A percentile compares a stretch with the other conserved stretches of the same genome.
Evolutionary conservation across 352 stramenopile genomes (phyloP).

Genomic region (Pythium angustatum): DNA sequence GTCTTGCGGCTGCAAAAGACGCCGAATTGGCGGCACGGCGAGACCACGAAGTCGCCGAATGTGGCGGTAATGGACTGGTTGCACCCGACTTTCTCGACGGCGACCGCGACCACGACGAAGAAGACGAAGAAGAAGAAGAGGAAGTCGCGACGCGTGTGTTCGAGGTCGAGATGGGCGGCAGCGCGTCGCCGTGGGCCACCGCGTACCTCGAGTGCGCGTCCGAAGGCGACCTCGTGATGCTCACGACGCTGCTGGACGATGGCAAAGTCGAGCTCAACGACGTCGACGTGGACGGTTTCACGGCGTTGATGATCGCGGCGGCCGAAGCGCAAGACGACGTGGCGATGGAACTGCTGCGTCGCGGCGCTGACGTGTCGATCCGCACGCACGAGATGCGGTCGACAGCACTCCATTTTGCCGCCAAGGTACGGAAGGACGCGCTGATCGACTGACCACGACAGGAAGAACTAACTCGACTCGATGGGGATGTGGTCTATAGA

Average conservation of each 20-base stretch:
- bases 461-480: neutral
- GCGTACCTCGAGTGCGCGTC: conserved; percentile 74
- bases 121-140: conserved; percentile 40
- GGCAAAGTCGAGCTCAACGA: conserved; percentile 60
- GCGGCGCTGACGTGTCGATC: conserved; percentile 58
- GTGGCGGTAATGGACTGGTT: neutral
- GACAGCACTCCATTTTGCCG: conserved; percentile 77
- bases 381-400: conserved; percentile 76
- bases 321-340: conserved; percentile 68
- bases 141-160: conserved; percentile 68
- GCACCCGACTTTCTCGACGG: neutral
- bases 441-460: neutral
- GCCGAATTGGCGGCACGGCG: conserved; percentile 22
- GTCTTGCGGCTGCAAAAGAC: conserved; percentile 21
- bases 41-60: conserved; percentile 19
- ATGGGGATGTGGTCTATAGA: conserved; percentile 31
- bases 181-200: conserved; percentile 55
- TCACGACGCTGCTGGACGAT: conserved; percentile 64
- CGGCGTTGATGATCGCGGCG: conserved; percentile 80
- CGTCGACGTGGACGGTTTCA: conserved; percentile 84
- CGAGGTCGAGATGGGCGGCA: conserved; percentile 56
- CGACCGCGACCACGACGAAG: conserved; percentile 9
- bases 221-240: conserved; percentile 63
- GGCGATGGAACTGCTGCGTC: conserved; percentile 53
- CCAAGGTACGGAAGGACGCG: conserved; percentile 48